Evolutionary conservation across 257 asterid genomes (phyloP), one percentile per base, ranked within the genome.

Genomic region (Primulina tabacum): DNA sequence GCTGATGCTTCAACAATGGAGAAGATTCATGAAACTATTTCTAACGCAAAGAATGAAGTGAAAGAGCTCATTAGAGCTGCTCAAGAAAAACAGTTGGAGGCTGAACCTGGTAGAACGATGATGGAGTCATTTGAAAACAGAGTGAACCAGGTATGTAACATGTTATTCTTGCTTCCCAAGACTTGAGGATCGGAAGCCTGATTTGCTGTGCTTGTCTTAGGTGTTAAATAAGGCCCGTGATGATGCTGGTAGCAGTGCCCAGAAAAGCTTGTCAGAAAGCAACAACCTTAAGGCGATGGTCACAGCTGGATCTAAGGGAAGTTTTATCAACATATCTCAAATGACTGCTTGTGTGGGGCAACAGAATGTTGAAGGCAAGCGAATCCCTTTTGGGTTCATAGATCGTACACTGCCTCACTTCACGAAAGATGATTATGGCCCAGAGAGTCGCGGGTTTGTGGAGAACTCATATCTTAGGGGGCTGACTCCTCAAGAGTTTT

Each of bases 261-360:
- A 94, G 72, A 91, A 86, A 84, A 94, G 96, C 69, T 86, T 94
- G 80, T 84, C 99, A 34, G 99, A 94, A 83, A 89, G 96, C 73
- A 94, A 94, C 82, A 94, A 94, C 79, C 95, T 94, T 35, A 94
- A 94, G 85, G 97, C 99, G 70, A 94, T 94, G 99, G 99, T 94
- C 60, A 94, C 99, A 47, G 99, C 99, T 29, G 99, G 99, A 64
- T 94, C 99, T 7, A 91, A 94, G 86, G 99, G 99, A 71, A 94
- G 99, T 89, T 94, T 94, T 77, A 94, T 94, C 67, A 94, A 94
- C 77, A 94, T 94, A 62, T 94, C 99, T 69, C 99, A 94, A 83
- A 94, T 94, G 99, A 94, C 99, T 81, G 99, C 99, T 63, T 94
- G 99, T 86, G 99, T 94, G 82, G 99, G 99, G 69, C 99, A 94